These are phyloP conservation scores for Neoarthrinium moseri DNA, from an alignment of 2,329 filamentous ascomycete species.

Conservation along the genomic window DNA sequence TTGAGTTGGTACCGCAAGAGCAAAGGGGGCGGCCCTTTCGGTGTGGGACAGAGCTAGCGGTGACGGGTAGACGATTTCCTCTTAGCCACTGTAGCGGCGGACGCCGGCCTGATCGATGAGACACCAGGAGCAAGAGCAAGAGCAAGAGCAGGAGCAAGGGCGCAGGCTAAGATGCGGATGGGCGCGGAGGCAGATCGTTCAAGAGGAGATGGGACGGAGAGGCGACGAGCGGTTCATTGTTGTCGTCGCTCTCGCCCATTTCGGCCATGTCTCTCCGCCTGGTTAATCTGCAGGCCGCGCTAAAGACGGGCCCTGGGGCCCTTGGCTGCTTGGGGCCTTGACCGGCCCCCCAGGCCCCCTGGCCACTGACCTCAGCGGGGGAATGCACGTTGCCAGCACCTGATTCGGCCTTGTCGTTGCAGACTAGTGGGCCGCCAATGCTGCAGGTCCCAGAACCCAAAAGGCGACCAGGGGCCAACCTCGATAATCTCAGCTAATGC, in stretches of 20 bases:
- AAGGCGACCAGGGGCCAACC: no score
- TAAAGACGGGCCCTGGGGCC: no score
- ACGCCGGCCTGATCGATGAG: background rate
- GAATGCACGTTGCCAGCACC: background rate
- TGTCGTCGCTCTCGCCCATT: constrained; percentile 2
- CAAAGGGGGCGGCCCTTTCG: background rate
- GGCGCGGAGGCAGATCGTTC: no score
- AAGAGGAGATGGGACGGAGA: background rate
- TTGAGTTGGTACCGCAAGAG: no score
- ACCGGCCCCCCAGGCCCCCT: background rate
- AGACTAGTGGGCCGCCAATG: no score
- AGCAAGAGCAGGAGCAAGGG: background rate
- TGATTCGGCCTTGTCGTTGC: background rate
- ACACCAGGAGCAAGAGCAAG: background rate
- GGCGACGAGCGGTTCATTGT: background rate
- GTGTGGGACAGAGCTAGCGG: background rate
- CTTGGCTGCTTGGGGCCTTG: no score
- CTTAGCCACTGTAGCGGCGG: no score
- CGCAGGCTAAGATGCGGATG: no score
- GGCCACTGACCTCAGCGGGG: background rate
- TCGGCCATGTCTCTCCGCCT: background rate
- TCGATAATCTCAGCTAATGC: no score
- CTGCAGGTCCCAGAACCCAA: background rate
- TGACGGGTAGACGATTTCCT: background rate
- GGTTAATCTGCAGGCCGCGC: no score